Conservation (phyloP, 116 monocot genomes). For the Posidonia oceanica region DNA sequence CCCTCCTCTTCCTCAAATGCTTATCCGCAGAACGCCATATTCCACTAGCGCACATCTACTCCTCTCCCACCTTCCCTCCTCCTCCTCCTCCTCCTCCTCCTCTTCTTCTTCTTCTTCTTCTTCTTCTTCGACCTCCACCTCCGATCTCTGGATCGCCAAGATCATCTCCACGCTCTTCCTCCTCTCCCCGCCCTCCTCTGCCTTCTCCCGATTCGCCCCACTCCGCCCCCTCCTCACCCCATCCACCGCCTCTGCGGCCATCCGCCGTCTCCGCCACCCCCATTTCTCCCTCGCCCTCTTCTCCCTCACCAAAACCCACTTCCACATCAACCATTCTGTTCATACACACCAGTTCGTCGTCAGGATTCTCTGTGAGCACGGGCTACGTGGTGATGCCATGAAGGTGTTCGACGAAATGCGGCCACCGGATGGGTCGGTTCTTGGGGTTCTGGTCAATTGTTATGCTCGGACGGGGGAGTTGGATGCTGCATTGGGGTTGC, state of each 20-base stretch:
- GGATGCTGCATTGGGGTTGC: slow-evolving; percentile 24
- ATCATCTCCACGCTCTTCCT: slow-evolving; percentile 33
- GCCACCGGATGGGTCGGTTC: slow-evolving; percentile 10
- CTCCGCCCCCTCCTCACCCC: slow-evolving; percentile 19
- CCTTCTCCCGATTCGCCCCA: slow-evolving; percentile 8
- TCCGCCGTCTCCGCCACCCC: slow-evolving; percentile 21
- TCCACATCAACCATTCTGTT: slow-evolving; percentile 8
- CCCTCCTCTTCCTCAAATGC: slow-evolving; percentile 24
- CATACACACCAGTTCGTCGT: slow-evolving; percentile 9
- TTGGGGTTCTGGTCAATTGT: slow-evolving; percentile 19
- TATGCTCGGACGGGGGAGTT: slow-evolving; percentile 15
- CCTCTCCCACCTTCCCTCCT: slow-evolving; percentile 1
- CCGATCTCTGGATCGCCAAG: slow-evolving; percentile 24
- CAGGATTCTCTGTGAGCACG: slow-evolving; percentile 12
- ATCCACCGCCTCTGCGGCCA: slow-evolving; percentile 13
- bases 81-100: slow-evolving; percentile 13
- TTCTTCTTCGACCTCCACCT: slow-evolving; percentile 5
- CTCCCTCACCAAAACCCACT: slow-evolving; percentile 6
- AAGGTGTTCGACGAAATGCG: slow-evolving; percentile 55
- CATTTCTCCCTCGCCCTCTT: slow-evolving; percentile 17
- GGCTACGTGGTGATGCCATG: slow-evolving; percentile 15
- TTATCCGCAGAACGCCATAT: slow-evolving; percentile 22
- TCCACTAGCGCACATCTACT: slow-evolving; percentile 7
- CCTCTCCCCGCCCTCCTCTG: slow-evolving; percentile 16
- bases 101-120: slow-evolving; percentile 2